Evolutionary conservation across 2,329 filamentous ascomycete species (phyloP), one percentile per base, ranked within the genome.

Genomic region (Orbilia oligospora): DNA sequence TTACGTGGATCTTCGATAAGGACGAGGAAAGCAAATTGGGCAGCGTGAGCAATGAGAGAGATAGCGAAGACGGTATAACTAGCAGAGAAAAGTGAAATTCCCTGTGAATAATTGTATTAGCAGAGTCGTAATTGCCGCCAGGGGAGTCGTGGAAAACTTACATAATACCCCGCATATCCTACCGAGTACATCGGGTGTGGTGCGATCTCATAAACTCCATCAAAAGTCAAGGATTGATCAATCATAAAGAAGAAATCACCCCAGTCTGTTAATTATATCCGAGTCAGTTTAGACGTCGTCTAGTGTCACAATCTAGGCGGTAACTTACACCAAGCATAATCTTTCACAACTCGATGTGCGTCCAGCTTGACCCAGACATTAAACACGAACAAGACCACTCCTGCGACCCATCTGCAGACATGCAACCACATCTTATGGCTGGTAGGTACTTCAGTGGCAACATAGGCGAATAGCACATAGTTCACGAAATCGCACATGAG

Each of bases 111-210:
- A 36, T 18, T 27, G 18, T 12, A 41, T 66, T 44, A 61, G 36
- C 14, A n/a, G 4, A 10, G 56, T 10, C 56, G 41, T 18, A 10
- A 14, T 24, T 20, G 69, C 3, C 3, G 1, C 51, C 14, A 4
- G 20, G 33, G 30, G 46, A 33, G 49, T 22, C n/a, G 20, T n/a
- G 12, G 2, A 33, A 44, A 41, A 56, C 81, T 73, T 72, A 82
- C 81, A 84, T 99, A 99, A 86, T 97, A 99, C 56, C 96, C 96
- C 66, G 93, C 94, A 85, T 99, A 99, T 46, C 96, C 96, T 83
- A 98, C 95, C 70, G 94, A 97, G 86, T 98, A 98, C 95, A 98
- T 98, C 80, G 95, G 95, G 84, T 98, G 96, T 36, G 96, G 96
- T 20, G 96, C 96, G 91, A 99, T 97, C 86, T 99, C 96, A 84